Base-by-base conservation (phyloP, 148 eudicot species). In the Dysphania ambrosioides region DNA sequence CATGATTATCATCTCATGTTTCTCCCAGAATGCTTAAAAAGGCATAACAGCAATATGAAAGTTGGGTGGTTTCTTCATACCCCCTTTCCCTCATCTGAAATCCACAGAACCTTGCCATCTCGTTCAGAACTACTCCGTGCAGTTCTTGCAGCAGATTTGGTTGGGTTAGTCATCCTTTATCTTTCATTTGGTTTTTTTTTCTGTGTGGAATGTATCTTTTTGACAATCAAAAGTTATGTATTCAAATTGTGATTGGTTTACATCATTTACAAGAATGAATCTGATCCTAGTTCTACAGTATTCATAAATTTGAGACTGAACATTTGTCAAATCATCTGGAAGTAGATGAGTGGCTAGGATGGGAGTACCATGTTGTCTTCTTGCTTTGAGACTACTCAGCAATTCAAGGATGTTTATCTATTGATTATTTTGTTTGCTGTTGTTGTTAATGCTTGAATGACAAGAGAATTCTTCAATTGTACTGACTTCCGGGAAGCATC, bases 1-100 rank as follows among this genome's bases (percentile, higher is more conserved):
- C 98, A 93, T 77, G 98, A 93, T 79, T 93, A 93, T 80, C 98
- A 93, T 78, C 92, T 93, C 62, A 93, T 93, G 98, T 93, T 90
- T 70, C 93, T 93, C 42, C 98, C 98, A 0, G 83, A 93, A 78
- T 93, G 86, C 78, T 81, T 93, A 15, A 93, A 93, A 77, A 86
- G 79, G 47, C 76, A 84, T 72, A 86, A 93, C 73, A 83, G 72
- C 71, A 79, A 83, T 29, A 93, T 93, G 89, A 93, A 93, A 85
- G 98, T 93, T 71, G 97, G 97, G 1, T 93, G 96, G 96, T 93
- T 93, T 81, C 90, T 93, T 35, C 97, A 93, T 68, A 93, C 97
- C 30, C 97, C 96, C n/a, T 93, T 93, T 84, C 97, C 97, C 68
- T 90, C 96, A 12, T 92, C 97, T 58, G 97, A 92, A 83, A 92